Conservation (phyloP, 2,329 filamentous ascomycete species). For the Ophiostoma quercus region DNA sequence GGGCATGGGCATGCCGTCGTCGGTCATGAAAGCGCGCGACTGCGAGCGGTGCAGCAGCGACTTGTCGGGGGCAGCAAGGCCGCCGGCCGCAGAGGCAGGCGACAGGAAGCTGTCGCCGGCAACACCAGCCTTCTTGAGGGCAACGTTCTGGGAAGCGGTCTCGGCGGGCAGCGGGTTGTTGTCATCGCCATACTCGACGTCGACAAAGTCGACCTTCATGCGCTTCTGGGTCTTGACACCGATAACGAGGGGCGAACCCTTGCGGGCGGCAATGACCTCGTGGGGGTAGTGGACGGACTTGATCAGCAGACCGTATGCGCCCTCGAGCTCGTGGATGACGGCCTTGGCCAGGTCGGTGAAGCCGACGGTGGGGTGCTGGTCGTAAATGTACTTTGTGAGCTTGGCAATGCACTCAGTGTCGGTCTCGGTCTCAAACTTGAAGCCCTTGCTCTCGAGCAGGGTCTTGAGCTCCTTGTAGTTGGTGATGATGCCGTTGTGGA, state of each 20-base stretch:
- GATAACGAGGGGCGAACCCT: constrained; percentile 95
- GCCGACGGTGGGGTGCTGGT: constrained; percentile 83
- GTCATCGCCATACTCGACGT: constrained; percentile 94
- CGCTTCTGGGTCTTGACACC: constrained; percentile 95
- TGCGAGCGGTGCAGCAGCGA: constrained; percentile 96
- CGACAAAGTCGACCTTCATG: constrained; percentile 99
- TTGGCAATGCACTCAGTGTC: constrained; percentile 99
- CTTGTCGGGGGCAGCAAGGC: constrained; percentile 87
- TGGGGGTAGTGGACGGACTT: constrained; percentile 99
- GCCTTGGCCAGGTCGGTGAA: constrained; percentile 97
- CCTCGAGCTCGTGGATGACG: constrained; percentile 96
- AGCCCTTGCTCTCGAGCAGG: constrained; percentile 87
- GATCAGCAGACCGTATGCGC: constrained; percentile 92
- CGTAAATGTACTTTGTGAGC: constrained; percentile 95
- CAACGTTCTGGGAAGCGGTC: constrained; percentile 91
- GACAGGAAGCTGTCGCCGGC: constrained; percentile 66
- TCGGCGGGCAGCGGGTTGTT: constrained; percentile 80
- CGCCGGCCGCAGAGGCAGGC: constrained; percentile 40
- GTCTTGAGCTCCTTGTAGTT: constrained; percentile 99
- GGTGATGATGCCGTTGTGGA: constrained; percentile 99
- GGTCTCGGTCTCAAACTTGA: constrained; percentile 98
- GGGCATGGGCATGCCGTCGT: constrained; percentile 95
- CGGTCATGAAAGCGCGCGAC: constrained; percentile 96
- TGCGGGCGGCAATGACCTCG: constrained; percentile 94
- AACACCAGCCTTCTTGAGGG: constrained; percentile 84